Base-by-base conservation (phyloP, 371 early-diverging fungal genomes). In the Apophysomyces elegans region DNA sequence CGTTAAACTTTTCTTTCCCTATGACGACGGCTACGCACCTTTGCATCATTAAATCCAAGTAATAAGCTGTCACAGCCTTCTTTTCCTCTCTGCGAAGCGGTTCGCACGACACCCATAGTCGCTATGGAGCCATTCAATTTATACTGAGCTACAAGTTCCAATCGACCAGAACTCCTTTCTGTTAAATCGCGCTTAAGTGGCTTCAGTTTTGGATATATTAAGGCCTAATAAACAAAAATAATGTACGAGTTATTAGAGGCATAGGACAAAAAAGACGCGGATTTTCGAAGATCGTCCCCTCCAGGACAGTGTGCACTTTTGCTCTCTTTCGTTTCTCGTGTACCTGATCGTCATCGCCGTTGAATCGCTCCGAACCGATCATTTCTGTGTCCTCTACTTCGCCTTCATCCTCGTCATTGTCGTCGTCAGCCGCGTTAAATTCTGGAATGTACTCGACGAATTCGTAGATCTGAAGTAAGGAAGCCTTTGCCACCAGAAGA, bases 41-140 rank as follows among this genome's bases (percentile, higher is more conserved):
- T 98, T 50, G 99, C 99, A 74, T 97, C 97, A 60, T 85, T 86
- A 72, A 98, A 97, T 41, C 88, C 91, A 61, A 97, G 74, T 37
- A 97, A 71, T 65, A 98, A 75, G 65, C 91, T 88, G 76, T 96
- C 96, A 45, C 89, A 86, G 4, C 90, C 93, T 41, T 89, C 90
- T 35, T 81, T 84, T 47, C 88, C 86, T 12, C 81, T 79, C 11
- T 89, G 83, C 13, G 89, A 82, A 16, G 80, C 77, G 7, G 93
- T 90, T 18, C 89, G 84, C 9, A 96, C 89, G 7, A 87, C 86
- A 13, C 88, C 92, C 76, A 95, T 84, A 4, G 93, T 92, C 8
- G 93, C 85, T 50, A 96, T 86, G 38, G 79, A 86, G 5, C 96
- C 98, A 58, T 92, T 89, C 39, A 97, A 77, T 56, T 86, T 84